Conservation (phyloP, 2,329 filamentous ascomycete genomes). For the Colletotrichum destructivum region DNA sequence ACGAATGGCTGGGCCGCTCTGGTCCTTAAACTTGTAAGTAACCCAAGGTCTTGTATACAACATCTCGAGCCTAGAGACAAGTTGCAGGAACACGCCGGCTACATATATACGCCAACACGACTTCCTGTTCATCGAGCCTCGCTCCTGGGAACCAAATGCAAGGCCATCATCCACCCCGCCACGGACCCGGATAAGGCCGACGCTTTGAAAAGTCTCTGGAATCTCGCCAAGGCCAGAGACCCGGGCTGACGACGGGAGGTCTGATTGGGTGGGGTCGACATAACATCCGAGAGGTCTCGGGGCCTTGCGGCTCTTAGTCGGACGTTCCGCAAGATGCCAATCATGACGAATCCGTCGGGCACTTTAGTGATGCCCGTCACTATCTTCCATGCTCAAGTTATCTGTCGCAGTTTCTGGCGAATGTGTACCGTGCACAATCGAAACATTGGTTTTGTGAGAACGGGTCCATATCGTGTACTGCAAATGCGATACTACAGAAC, state of each 20-base stretch:
- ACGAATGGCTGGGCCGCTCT: neutral
- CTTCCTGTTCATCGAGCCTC: neutral
- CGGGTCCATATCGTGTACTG: neutral
- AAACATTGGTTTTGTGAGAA: neutral
- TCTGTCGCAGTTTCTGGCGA: neutral
- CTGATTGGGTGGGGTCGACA: conserved; percentile 48
- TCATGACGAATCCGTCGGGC: neutral
- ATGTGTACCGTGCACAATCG: neutral
- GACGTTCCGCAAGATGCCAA: neutral
- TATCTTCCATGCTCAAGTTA: neutral
- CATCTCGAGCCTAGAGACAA: neutral
- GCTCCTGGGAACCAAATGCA: neutral
- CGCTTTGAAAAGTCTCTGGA: neutral
- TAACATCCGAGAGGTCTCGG: conserved; percentile 49
- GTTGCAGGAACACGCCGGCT: neutral
- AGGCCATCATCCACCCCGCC: neutral
- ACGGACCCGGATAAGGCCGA: conserved; percentile 15
- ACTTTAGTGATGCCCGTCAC: no score
- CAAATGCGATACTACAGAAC: neutral
- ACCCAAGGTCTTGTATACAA: neutral
- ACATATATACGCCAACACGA: neutral
- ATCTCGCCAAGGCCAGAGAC: neutral
- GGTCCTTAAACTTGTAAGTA: neutral
- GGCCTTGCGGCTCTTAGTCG: conserved; percentile 18
- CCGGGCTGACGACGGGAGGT: conserved; percentile 25